Evolutionary conservation across 1,284 basidiomycete species (phyloP), one percentile per base, ranked within the genome.

Genomic region (Ustilago vetiveriae): DNA sequence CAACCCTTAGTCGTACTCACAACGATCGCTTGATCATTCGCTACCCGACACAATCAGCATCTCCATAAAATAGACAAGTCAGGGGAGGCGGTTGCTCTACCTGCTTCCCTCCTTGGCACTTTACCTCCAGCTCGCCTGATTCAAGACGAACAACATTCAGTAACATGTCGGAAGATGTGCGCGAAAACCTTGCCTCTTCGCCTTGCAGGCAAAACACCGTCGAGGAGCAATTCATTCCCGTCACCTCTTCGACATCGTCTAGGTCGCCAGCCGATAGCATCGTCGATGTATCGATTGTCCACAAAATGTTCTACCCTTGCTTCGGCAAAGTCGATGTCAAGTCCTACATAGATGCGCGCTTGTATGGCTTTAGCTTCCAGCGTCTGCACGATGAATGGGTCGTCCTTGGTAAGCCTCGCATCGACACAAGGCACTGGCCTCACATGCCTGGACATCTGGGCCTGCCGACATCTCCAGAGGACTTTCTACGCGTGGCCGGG

Each of bases 371-470:
- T 22, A 53, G 58, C 53, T 68, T 68, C 35, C 47, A 46, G 26
- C 52, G 65, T 4, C 23, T 68, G 36, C 49, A 68, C 29, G 65
- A 68, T 26, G 65, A 68, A 45, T 68, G 65, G 65, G 46, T 53
- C 13, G 57, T 44, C 4, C 14, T 68, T 27, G 65, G 65, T 2
- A 44, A 32, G 26, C 65, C 65, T 19, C 43, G 30, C 30, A 29
- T 68, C 46, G 33, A 68, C 39, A 56, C 65, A 9, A 47, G 36
- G 8, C 65, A 68, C 17, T 68, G 65, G 65, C 65, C 65, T 11
- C 52, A 49, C 6, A 45, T 68, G 48, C 11, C 24, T 7, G 65
- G 65, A 9, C 65, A 68, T 39, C 48, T 32, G 14, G 65, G 65
- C 14, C 40, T 68, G 1, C 65, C 65, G 0, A 41, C 49, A 9